Percentiles rank a stretch among this genome's conserved stretches.
These are phyloP conservation scores for Hexamita inflata DNA, from an alignment of 208 protist species.

Conservation along the genomic window DNA sequence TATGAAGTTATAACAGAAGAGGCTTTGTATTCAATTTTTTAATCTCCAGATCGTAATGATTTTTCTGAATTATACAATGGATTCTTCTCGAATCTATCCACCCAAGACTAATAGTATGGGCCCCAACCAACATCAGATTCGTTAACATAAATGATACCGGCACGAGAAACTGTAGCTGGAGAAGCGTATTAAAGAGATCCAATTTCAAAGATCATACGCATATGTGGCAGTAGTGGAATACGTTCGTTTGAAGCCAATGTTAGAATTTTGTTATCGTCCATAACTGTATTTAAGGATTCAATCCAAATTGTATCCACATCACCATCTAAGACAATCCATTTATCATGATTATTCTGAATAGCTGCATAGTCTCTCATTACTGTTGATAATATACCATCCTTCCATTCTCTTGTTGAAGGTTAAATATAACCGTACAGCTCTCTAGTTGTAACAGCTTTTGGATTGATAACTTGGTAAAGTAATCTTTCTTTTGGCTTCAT, in stretches of 20 bases:
- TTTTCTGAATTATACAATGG: too few relatives aligned
- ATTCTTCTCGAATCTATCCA: conserved; percentile 41
- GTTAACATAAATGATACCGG: conserved; percentile 51
- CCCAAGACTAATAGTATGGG: conserved; percentile 68
- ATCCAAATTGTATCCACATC: conserved; percentile 95
- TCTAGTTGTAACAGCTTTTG: conserved; percentile 88
- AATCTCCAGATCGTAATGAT: too few relatives aligned
- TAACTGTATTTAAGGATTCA: conserved; percentile 89
- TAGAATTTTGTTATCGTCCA: conserved; percentile 87
- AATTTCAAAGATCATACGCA: conserved; percentile 93
- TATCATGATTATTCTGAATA: conserved; percentile 60
- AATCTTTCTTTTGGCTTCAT: conserved; percentile 61
- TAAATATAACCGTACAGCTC: conserved; percentile 92
- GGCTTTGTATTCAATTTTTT: too few relatives aligned
- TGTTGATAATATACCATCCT: conserved; percentile 64
- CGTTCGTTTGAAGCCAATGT: conserved; percentile 90
- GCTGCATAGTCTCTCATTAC: conserved; percentile 83
- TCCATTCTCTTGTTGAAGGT: conserved; percentile 78
- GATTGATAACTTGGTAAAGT: conserved; percentile 68
- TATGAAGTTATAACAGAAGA: conserved; percentile 38
- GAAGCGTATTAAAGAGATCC: conserved; percentile 82
- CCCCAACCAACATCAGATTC: conserved; percentile 83
- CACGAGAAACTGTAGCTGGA: conserved; percentile 83
- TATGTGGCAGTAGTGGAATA: conserved; percentile 81
- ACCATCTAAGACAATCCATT: conserved; percentile 91